Conservation (phyloP, 106 monocot species). For the Phalaenopsis equestris region DNA sequence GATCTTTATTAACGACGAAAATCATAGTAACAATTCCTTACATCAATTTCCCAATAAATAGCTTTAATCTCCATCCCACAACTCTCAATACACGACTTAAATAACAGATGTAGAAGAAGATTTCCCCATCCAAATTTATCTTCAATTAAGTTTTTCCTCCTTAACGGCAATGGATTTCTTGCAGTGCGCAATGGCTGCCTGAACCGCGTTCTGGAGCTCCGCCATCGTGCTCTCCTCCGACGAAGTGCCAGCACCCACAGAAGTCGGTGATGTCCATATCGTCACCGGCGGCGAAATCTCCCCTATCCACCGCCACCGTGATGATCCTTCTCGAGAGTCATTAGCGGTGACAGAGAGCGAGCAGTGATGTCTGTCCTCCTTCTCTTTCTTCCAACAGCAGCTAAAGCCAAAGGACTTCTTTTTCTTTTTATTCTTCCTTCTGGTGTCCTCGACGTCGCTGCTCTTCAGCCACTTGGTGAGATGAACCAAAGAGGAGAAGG, state of each 20-base stretch:
- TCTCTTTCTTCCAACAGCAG: slow-evolving; percentile 27
- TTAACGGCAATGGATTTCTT: slow-evolving; percentile 56
- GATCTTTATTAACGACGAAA: no score
- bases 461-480: slow-evolving; percentile 14
- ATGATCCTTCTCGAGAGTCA: slow-evolving; percentile 8
- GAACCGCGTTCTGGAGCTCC: slow-evolving; percentile 82
- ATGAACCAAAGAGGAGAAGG: slow-evolving; percentile 24
- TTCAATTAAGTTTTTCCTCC: slow-evolving; percentile 5
- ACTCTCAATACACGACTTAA: no score
- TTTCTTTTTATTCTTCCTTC: slow-evolving; percentile 15
- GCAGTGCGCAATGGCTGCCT: slow-evolving; percentile 85
- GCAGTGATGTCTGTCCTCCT: slow-evolving; percentile 29
- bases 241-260: slow-evolving; percentile 18
- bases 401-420: slow-evolving; percentile 28
- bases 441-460: slow-evolving; percentile 10
- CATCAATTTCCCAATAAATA: no score
- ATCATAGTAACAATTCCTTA: no score
- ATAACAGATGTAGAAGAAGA: no score
- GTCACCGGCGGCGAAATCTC: slow-evolving; percentile 63
- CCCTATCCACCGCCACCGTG: slow-evolving; percentile 27
- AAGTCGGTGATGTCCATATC: slow-evolving; percentile 53
- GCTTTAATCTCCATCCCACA: no score
- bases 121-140: no score
- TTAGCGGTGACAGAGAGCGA: slow-evolving; percentile 48
- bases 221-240: slow-evolving; percentile 87